Evolutionary conservation across 1,284 basidiomycete species (phyloP), one percentile per base, ranked within the genome.

Genomic region (Gomphus sp.): DNA sequence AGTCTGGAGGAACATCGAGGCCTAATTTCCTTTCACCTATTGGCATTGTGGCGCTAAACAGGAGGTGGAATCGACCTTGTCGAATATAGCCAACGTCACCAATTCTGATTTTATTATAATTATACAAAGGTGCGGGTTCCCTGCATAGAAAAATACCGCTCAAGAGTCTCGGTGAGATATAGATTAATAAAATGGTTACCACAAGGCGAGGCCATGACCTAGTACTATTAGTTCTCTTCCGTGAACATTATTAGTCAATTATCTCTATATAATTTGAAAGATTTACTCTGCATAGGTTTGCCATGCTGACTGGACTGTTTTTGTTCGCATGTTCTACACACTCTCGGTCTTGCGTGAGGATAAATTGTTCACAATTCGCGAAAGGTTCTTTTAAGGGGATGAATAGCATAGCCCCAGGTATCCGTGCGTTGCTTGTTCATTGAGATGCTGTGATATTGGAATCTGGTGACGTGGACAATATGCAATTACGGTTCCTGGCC

Each of bases 51-150:
- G 53, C 53, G n/a, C 31, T 55, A 39, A 55, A 55, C 4, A 55
- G 39, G n/a, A 22, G 37, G 33, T 44, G 41, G 25, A 55, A 55
- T 22, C 37, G 4, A 18, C 53, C 53, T 28, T 55, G 37, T 36
- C 37, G 37, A 22, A 55, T 43, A n/a, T 55, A 55, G 22, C 53
- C 53, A 33, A 55, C 53, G 44, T 55, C 53, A 25, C 22, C 53
- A 14, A 55, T 55, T 10, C 44, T 41, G 36, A 55, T 33, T n/a
- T 39, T 44, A 5, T 55, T 25, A 44, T 44, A 41, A 25, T 44
- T 33, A 43, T 43, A 6, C 39, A 28, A 25, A 41, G 53, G 53
- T 1, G 53, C 53, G 18, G 53, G 53, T 25, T 55, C 10, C 53
- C 53, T 55, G 28, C 28, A 22, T 39, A 16, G 16, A 22, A 18